Evolutionary conservation across 2,329 filamentous ascomycete genomes (phyloP).

Genomic region (Colletotrichum sp.): DNA sequence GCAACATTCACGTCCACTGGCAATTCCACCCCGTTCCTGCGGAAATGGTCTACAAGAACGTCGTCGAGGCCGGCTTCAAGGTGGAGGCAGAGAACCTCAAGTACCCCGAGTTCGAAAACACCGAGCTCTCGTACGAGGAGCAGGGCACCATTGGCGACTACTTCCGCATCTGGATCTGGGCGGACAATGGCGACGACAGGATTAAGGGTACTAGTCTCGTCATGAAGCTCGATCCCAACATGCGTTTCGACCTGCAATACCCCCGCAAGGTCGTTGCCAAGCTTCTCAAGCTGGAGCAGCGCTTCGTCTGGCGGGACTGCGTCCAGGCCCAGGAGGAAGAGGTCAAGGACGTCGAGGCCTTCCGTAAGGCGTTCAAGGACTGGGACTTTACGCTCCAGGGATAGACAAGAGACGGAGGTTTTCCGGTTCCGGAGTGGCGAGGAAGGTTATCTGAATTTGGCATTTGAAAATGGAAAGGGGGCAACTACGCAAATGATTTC

Average conservation of each 20-base stretch:
- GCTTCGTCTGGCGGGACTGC: slow-evolving; percentile 87
- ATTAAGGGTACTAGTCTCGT: slow-evolving; percentile 74
- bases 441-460: background rate
- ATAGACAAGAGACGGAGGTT: background rate
- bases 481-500: background rate
- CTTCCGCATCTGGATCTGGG: slow-evolving; percentile 85
- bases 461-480: background rate
- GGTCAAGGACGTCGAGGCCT: slow-evolving; percentile 75
- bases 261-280: slow-evolving; percentile 88
- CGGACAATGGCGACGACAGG: slow-evolving; percentile 55
- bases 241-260: slow-evolving; percentile 90
- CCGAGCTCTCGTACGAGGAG: slow-evolving; percentile 55
- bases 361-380: slow-evolving; percentile 81
- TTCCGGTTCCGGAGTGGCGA: background rate
- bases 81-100: slow-evolving; percentile 81
- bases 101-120: slow-evolving; percentile 56
- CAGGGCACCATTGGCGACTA: slow-evolving; percentile 65
- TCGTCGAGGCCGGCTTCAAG: slow-evolving; percentile 88
- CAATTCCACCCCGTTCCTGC: slow-evolving; percentile 83
- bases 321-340: slow-evolving; percentile 81
- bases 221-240: slow-evolving; percentile 72
- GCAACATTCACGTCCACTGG: slow-evolving; percentile 91
- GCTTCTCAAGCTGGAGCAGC: slow-evolving; percentile 77
- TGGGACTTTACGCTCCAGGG: slow-evolving; percentile 78
- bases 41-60: slow-evolving; percentile 70